Evolutionary conservation across 306 rosid genomes (phyloP).

Genomic region (Sindora glabra): DNA sequence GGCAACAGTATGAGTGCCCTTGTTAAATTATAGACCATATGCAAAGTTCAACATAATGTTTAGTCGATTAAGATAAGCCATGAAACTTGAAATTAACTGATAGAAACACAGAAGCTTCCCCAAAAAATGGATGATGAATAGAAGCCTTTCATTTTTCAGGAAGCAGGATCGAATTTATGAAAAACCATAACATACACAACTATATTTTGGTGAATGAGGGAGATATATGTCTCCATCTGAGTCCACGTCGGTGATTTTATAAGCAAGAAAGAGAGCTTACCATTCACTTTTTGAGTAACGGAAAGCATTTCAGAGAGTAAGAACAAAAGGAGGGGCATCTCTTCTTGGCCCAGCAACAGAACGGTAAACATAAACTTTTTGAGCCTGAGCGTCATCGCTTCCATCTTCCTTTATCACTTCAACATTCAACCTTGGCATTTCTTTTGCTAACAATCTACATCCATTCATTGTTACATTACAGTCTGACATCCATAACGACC

Average conservation of each 20-base stretch:
- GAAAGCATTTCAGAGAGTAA: conserved; percentile 42
- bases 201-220: too few relatives aligned
- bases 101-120: too few relatives aligned
- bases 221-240: not conserved
- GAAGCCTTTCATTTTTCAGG: too few relatives aligned
- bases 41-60: too few relatives aligned
- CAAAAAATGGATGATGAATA: too few relatives aligned
- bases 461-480: conserved; percentile 64
- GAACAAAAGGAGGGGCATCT: conserved; percentile 77
- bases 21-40: too few relatives aligned
- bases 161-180: too few relatives aligned
- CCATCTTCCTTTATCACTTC: conserved; percentile 68
- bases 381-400: conserved; percentile 33
- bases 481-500: conserved; percentile 86
- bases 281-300: conserved; percentile 2
- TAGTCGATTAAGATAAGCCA: too few relatives aligned
- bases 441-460: conserved; percentile 40
- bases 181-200: too few relatives aligned
- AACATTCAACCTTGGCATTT: conserved; percentile 75
- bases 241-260: not conserved
- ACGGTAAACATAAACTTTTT: conserved; percentile 66
- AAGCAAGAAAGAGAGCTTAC: conserved; percentile 26
- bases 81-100: too few relatives aligned
- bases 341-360: conserved; percentile 75
- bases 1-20: too few relatives aligned